Base-by-base conservation (phyloP, 345 rosid genomes). In the Rubroshorea leprosula region DNA sequence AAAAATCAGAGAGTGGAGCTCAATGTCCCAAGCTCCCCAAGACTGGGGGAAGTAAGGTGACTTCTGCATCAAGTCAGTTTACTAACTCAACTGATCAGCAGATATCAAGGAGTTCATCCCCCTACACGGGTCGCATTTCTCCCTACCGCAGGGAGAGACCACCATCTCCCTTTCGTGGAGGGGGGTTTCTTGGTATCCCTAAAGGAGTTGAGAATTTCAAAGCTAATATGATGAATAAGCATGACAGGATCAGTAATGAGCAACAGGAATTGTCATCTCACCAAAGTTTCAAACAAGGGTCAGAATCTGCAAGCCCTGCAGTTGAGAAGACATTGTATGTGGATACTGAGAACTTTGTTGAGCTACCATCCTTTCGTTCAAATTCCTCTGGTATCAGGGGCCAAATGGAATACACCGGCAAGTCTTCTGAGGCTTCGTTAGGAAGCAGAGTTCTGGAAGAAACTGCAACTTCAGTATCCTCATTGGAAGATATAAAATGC, bases 301-400 rank as follows among this genome's bases (percentile, higher is more conserved):
- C 80, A 0, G 41, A 5, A 20, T 44, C 18, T n/a, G 47, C 47
- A 6, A 80, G 74, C 71, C 85, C 82, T 19, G 55, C 73, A 38
- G 64, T 61, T 48, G 97, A 81, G 78, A 84, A 77, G 71, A 84
- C 86, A 3, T 35, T 84, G 49, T 73, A 83, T 69, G 74, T 86
- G 1, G 86, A 89, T 67, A 73, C 87, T 10, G 77, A 69, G 60
- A 79, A 73, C 54, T 39, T 46, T 45, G 24, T 79, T 55, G 54
- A 70, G 54, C 61, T 10, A 38, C 50, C 70, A 11, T 23, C 44
- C 53, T 69, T 73, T 31, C 46, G 62, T 61, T 65, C 76, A 45
- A 64, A 56, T 54, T 52, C 71, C 49, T 61, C 66, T 22, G 62
- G 58, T 55, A 25, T 55, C 24, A 76, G 29, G 60, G 59, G 62